Base-by-base conservation (phyloP, 2,329 filamentous ascomycete species). In the Mollisia scopiformis region DNA sequence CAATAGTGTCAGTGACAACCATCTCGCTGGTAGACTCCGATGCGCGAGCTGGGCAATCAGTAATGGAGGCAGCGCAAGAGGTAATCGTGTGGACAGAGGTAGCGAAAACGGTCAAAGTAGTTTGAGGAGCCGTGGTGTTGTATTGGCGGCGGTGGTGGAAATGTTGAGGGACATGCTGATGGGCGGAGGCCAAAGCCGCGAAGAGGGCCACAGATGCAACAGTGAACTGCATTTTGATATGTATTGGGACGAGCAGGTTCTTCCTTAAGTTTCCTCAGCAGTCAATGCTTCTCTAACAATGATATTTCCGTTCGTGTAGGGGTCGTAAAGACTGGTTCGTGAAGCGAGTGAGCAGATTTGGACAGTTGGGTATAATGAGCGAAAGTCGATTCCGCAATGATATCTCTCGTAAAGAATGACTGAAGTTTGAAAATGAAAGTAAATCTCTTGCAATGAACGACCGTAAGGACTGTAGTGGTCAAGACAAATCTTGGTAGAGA, bases 51-150 rank as follows among this genome's bases (percentile, higher is more conserved):
- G 78, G 75, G 77, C 78, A 77, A 70, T 78, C 65, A 63, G 76
- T 77, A 61, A 78, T 73, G 57, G 74, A 72, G 23, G 76, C 66
- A 13, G 76, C 75, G 59, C 77, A 78, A 57, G 71, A 74, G 55
- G 72, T 75, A 63, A 78, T 64, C 53, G 76, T 78, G 58, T 71
- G 68, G 58, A 75, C 62, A 27, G 68, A 65, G 33, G 76, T 78
- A 7, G 73, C 68, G 31, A 71, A 67, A 55, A 79, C 71, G 43
- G 76, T 76, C 66, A 80, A 68, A 67, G 79, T 79, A 28, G 78
- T 78, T 57, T 72, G 66, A 25, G 41, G 54, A 21, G 59, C 39
- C 33, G 63, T 64, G 31, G 52, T 58, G 60, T 72, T 72, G 49
- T 65, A 55, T 8, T 62, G 37, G 55, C 70, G 68, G 46, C 67